phyloP scores from a whole-genome alignment of 2,329 filamentous ascomycete genomes.

The Trichoderma polysporum region DNA sequence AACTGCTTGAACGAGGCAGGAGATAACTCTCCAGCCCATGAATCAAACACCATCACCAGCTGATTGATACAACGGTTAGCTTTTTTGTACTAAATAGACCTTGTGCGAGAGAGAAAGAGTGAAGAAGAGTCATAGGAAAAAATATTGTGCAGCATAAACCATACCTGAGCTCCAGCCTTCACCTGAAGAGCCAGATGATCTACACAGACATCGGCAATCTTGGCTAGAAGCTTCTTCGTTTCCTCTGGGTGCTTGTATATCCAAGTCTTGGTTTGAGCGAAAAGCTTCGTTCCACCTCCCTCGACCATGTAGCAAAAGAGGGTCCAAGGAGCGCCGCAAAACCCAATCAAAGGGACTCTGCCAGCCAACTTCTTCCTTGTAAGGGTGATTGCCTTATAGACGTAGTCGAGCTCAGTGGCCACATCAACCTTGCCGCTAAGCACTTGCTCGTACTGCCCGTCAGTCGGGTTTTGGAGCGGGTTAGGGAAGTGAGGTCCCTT shows the following conservation, averaged over 20 bases:
- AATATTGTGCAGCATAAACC: conserved; percentile 20
- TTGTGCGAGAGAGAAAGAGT: not conserved
- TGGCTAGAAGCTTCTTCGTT: conserved; percentile 77
- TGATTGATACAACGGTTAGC: conserved; percentile 32
- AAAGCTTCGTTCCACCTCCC: conserved; percentile 92
- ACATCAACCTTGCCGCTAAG: conserved; percentile 81
- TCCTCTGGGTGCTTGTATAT: conserved; percentile 84
- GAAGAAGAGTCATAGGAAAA: too few relatives aligned
- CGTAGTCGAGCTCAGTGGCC: conserved; percentile 80
- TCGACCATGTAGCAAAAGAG: conserved; percentile 99
- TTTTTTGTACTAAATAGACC: not conserved
- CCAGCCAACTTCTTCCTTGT: conserved; percentile 86
- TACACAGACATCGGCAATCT: conserved; percentile 91
- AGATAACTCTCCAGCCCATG: conserved; percentile 93
- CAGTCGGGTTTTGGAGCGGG: conserved; percentile 74
- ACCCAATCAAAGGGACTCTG: conserved; percentile 88
- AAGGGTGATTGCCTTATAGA: conserved; percentile 91
- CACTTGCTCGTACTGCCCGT: conserved; percentile 78
- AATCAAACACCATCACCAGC: conserved; percentile 96
- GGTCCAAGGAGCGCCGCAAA: conserved; percentile 97
- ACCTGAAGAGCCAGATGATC: conserved; percentile 94
- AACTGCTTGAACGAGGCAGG: conserved; percentile 81
- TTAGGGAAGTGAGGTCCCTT: conserved; percentile 93
- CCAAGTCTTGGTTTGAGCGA: conserved; percentile 94
- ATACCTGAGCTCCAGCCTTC: conserved; percentile 82